Percentiles rank a stretch among this genome's conserved stretches.
phyloP scores from a whole-genome alignment of 225 moss, liverwort and hornwort genomes.

The Takakia lepidozioides region DNA sequence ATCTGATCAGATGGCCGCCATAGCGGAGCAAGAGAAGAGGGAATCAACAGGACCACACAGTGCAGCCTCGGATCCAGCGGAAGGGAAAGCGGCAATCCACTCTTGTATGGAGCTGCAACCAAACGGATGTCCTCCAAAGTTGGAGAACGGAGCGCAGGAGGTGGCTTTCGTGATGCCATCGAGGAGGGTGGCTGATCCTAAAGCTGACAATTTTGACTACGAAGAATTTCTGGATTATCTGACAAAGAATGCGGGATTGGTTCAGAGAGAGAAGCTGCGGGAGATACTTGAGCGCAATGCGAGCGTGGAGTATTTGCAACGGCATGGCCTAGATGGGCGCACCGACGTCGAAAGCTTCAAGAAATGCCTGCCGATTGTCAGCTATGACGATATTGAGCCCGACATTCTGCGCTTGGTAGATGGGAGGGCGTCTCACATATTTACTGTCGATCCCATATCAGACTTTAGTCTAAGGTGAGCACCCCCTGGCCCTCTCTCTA shows the following conservation, averaged over 20 bases:
- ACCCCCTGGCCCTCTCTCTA: too few species aligned
- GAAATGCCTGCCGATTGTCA: constrained; percentile 15
- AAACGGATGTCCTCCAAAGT: too few species aligned
- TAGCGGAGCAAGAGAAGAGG: too few species aligned
- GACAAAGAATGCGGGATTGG: not conserved
- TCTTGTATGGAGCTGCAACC: too few species aligned
- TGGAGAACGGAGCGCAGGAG: too few species aligned
- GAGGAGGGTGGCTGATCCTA: not conserved
- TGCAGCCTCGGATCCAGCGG: too few species aligned
- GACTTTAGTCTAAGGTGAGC: constrained; percentile 3
- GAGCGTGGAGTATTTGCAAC: constrained; percentile 24
- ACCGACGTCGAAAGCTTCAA: constrained; percentile 21
- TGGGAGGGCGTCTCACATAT: constrained; percentile 20
- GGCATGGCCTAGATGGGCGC: constrained; percentile 17
- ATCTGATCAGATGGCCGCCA: too few species aligned
- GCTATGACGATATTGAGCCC: constrained; percentile 10
- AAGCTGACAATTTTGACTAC: constrained; percentile 3
- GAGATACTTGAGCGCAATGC: constrained; percentile 21
- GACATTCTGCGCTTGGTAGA: constrained; percentile 16
- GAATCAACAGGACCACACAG: too few species aligned
- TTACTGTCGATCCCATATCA: constrained; percentile 14
- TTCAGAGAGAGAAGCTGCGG: constrained; percentile 14
- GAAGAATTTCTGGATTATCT: constrained; percentile 2
- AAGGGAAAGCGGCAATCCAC: too few species aligned
- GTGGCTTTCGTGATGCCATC: constrained; percentile 6